Evolutionary conservation across 129 eudicot genomes (phyloP).

Genomic region (Logfia minima): DNA sequence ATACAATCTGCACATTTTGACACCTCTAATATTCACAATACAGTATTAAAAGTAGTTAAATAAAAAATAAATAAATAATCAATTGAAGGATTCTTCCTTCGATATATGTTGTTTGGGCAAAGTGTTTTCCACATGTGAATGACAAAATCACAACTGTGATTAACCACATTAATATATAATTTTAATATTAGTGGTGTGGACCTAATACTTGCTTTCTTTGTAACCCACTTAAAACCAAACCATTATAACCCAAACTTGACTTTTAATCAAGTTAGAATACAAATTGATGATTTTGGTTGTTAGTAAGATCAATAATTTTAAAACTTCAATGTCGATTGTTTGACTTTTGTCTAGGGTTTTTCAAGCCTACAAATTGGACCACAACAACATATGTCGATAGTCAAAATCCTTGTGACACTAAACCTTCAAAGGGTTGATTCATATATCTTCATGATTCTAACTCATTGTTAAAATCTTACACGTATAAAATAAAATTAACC

Average conservation of each 20-base stretch:
- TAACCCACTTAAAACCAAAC: no score
- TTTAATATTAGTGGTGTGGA: not conserved
- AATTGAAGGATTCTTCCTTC: no score
- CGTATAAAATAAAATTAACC: not conserved
- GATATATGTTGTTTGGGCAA: not conserved
- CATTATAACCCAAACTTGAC: no score
- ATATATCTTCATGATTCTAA: not conserved
- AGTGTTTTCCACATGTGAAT: not conserved
- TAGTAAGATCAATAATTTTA: not conserved
- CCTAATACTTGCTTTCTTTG: no score
- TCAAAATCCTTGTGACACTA: not conserved
- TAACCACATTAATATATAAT: not conserved
- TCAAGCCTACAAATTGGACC: not conserved
- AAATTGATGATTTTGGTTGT: not conserved
- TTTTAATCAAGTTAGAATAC: no score
- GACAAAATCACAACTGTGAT: not conserved
- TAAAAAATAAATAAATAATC: no score
- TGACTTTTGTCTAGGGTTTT: not conserved
- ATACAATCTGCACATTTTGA: no score
- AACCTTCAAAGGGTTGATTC: not conserved
- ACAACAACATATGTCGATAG: not conserved
- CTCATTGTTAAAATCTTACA: no score
- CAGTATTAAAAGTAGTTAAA: no score
- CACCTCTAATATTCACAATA: no score
- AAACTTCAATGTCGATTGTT: not conserved